Base-by-base conservation (phyloP, 2,329 filamentous ascomycete species). In the Tricladium varicosporioides region DNA sequence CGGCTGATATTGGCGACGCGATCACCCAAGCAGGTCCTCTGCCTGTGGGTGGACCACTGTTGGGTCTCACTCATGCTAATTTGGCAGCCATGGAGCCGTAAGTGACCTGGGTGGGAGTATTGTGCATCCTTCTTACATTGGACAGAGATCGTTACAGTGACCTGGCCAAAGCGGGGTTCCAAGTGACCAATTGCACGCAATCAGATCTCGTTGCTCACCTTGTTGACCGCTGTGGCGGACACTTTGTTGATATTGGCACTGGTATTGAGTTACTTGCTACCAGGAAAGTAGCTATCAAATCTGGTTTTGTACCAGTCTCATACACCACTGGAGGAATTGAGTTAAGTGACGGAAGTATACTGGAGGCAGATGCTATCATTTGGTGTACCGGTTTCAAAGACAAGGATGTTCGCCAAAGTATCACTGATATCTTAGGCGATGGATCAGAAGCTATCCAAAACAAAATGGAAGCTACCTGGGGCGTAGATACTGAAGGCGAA, bases 311-410 rank as follows among this genome's bases (percentile, higher is more conserved):
- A 52, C 72, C 72, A 1, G 61, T 68, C 0, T 68, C 43, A 0
- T 75, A 69, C 47, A 74, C 70, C 1, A 48, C 60, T 11, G 66
- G 54, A 1, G 73, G 73, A 0, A 57, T 76, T 22, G 56, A 33
- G 7, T 68, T 75, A 22, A 69, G 65, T 0, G 74, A 76, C 51
- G 71, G 70, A 5, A 73, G 62, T 42, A 56, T 13, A 1, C 46
- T 71, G 11, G 71, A 73, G 1, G 68, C 68, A 0, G 74, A 76
- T 58, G 73, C 71, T 1, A 63, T 77, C 1, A 57, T 76, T 2
- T 76, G 74, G 73, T 76, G 73, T 58, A 77, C 74, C 0, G 74
- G 74, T 5, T 77, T 72, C 56, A 61, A 63, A 4, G 69, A 72
- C 58, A 61, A 57, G 31, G 65, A 77, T 48, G 66, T 64, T 11